Evolutionary conservation across 2,329 filamentous ascomycete genomes (phyloP), one percentile per base, ranked within the genome.

Genomic region (Talaromyces funiculosus): DNA sequence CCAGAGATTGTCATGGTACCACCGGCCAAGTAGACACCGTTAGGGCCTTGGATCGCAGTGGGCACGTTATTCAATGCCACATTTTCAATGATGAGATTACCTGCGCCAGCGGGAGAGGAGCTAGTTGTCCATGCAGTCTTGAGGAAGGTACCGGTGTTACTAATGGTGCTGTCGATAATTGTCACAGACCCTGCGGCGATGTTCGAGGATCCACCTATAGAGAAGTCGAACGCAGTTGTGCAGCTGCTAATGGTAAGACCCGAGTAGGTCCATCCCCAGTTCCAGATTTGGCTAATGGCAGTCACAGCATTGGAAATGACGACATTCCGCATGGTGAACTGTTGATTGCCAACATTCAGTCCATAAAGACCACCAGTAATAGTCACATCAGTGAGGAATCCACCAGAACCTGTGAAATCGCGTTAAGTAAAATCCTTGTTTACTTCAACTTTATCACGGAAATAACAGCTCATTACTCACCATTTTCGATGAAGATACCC

Each of bases 361-460:
- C 86, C 85, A 59, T 84, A 80, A 8, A 77, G 75, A 29, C 87
- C 86, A 55, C 86, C 86, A 45, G 80, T 81, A 73, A 88, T 87
- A 49, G 75, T 75, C 5, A 86, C 70, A 64, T 87, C 85, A 42
- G 77, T 79, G 70, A 87, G 78, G 69, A 84, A 86, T 33, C 84
- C 84, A 61, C 82, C 84, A 56, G 82, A 85, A 31, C 80, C 73
- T 72, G 14, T 33, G 5, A 2, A 22, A 18, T 1, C 22, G n/a
- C 18, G 20, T 49, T 47, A 47, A 58, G 38, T 8, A 31, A 18
- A 10, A 18, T 4, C 7, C 12, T 35, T 20, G 4, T 20, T 12
- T 20, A 22, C 5, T 3, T 20, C 26, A 33, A 22, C 18, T 14
- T 7, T 1, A 20, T 9, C 10, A 42, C 20, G 29, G 4, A 31